Base-by-base conservation (phyloP, 1,284 basidiomycete species). In the Lentinula novae-zelandiae region DNA sequence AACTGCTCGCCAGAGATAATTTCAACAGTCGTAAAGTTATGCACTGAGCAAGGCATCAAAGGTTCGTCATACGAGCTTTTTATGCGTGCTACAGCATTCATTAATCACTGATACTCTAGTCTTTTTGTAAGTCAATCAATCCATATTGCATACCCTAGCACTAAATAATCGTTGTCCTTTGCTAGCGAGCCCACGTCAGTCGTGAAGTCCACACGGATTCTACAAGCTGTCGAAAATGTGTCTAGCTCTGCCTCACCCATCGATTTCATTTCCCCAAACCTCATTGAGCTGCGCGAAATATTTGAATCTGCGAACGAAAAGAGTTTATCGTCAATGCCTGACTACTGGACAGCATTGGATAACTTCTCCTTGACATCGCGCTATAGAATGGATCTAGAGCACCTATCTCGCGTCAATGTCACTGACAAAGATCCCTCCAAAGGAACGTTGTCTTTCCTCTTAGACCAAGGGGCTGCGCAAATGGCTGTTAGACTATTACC, bases 181-280 rank as follows among this genome's bases (percentile, higher is more conserved):
- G 6, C n/a, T 63, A 89, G 87, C 67, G 88, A 98, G 73, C 95
- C 96, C 0, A 98, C 96, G 0, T 96, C 95, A 0, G 80, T 90
- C 9, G 75, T 82, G 36, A 98, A 98, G 75, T 88, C 91, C 2
- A 76, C 78, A 1, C 77, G 81, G 2, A 84, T 98, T 51, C 70
- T 96, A 8, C 81, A 63, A 46, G 68, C 68, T 5, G 70, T 69
- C 54, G 70, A 58, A 56, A 58, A 55, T 58, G 61, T 60, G 17
- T 39, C 39, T 9, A 17, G 48, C 17, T 56, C 67, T 42, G 62
- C 63, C 12, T 70, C 86, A 2, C 82, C 84, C 2, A 76, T 95
- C 42, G 76, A 86, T 3, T 92, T 86, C 66, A 79, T 86, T 44
- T 88, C 93, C 0, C 94, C 95, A 0, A 96, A 96, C 72, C 70